Evolutionary conservation across 2,329 filamentous ascomycete genomes (phyloP).

Genomic region (Aphanocladium album): DNA sequence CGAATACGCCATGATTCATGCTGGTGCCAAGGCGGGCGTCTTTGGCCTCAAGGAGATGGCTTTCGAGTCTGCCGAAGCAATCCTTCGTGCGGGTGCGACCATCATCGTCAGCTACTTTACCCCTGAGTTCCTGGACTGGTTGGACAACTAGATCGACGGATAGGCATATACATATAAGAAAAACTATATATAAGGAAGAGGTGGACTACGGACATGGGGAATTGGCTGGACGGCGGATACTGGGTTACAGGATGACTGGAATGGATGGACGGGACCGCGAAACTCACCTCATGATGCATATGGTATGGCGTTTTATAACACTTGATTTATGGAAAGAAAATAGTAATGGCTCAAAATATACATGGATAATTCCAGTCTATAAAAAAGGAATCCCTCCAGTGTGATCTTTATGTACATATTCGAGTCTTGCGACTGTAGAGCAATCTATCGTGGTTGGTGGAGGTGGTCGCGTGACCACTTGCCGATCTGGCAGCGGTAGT

Average conservation of each 20-base stretch:
- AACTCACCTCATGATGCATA: slow-evolving; percentile 3
- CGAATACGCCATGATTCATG: slow-evolving; percentile 97
- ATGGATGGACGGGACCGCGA: neutral
- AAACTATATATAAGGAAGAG: neutral
- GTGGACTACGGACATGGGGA: neutral
- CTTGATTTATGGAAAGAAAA: neutral
- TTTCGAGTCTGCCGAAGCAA: slow-evolving; percentile 89
- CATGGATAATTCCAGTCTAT: neutral
- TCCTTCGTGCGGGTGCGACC: slow-evolving; percentile 84
- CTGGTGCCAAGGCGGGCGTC: slow-evolving; percentile 89
- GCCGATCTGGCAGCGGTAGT: neutral
- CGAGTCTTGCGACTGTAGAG: neutral
- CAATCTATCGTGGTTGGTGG: slow-evolving; percentile 2
- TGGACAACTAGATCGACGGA: slow-evolving; percentile 42
- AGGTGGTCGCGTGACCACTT: slow-evolving; percentile 7
- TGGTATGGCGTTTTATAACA: neutral
- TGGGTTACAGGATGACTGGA: neutral
- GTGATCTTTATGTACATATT: neutral
- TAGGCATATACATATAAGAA: neutral
- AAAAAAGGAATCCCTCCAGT: neutral
- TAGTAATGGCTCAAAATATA: slow-evolving; percentile 5
- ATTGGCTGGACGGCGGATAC: neutral
- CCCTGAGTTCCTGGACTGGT: slow-evolving; percentile 69
- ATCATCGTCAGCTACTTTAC: slow-evolving; percentile 95
- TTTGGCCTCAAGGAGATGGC: slow-evolving; percentile 95